Percentiles rank a stretch among this genome's conserved stretches.
Conservation (phyloP, 495 filamentous ascomycete species). For the Xylaria palmicola region DNA sequence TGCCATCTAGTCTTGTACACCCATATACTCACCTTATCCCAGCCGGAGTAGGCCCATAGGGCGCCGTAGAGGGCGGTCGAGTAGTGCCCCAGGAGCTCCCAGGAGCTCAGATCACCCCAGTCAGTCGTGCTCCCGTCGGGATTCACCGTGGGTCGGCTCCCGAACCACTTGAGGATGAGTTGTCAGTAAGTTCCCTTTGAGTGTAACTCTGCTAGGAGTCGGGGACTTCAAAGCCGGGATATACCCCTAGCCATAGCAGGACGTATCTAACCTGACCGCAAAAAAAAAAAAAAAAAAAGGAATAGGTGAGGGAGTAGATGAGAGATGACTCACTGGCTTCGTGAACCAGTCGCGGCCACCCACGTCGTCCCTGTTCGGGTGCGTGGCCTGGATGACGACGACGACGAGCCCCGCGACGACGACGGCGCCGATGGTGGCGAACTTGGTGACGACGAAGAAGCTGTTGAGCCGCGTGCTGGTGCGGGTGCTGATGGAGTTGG, state of each 20-base stretch:
- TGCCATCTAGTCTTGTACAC: neutral
- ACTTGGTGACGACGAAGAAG: conserved; percentile 54
- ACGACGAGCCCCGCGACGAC: conserved; percentile 50
- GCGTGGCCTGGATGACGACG: conserved; percentile 34
- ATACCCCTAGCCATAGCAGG: neutral
- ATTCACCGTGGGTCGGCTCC: conserved; percentile 39
- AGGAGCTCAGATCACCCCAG: conserved; percentile 44
- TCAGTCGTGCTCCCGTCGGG: conserved; percentile 49
- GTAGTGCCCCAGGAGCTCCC: conserved; percentile 54
- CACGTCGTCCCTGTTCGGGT: conserved; percentile 30
- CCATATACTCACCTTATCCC: conserved; percentile 52
- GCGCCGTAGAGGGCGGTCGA: conserved; percentile 55
- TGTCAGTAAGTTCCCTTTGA: neutral
- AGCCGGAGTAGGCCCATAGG: conserved; percentile 59
- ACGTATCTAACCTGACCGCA: neutral
- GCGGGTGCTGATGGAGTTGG: conserved; percentile 58
- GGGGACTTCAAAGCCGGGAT: neutral
- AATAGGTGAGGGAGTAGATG: no score
- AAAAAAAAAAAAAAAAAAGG: neutral
- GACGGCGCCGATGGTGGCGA: conserved; percentile 45
- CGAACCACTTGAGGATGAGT: conserved; percentile 42
- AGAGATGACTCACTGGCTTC: conserved; percentile 21
- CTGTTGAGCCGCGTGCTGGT: conserved; percentile 53
- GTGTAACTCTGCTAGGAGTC: neutral
- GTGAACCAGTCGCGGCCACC: conserved; percentile 53